Evolutionary conservation across 225 moss, liverwort and hornwort genomes (phyloP).

Genomic region (Pseudoscleropodium purum): DNA sequence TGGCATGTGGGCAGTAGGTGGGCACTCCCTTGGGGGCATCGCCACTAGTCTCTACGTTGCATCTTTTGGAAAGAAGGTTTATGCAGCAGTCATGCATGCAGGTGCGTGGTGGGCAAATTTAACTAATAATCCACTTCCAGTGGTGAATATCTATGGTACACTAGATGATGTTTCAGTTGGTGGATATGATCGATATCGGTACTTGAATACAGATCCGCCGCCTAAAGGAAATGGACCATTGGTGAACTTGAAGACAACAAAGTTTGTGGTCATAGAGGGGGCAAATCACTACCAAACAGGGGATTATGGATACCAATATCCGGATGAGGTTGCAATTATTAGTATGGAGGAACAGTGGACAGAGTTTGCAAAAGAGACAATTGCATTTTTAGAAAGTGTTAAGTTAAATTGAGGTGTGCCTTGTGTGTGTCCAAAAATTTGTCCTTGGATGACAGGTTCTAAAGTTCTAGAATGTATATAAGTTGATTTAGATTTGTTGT

Average conservation of each 20-base stretch:
- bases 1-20: conserved; percentile 36
- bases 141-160: conserved; percentile 16
- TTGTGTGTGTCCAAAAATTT: too few relatives aligned
- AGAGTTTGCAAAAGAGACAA: neutral
- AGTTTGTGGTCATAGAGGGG: neutral
- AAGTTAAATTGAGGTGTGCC: neutral
- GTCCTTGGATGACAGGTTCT: too few relatives aligned
- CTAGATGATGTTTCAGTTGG: neutral
- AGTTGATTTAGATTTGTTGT: neutral
- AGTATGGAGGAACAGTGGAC: conserved; percentile 25
- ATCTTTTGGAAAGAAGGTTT: neutral
- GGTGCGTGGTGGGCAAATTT: neutral
- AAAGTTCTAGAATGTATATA: neutral
- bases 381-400: neutral
- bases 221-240: conserved; percentile 5
- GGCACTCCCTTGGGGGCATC: conserved; percentile 28
- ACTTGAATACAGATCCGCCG: neutral
- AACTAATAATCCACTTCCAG: neutral
- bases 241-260: conserved; percentile 5
- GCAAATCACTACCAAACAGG: conserved; percentile 43
- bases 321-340: conserved; percentile 23
- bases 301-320: conserved; percentile 32
- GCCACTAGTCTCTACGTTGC: neutral
- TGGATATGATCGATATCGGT: conserved; percentile 1
- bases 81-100: conserved; percentile 8